Base-by-base conservation (phyloP, 2,329 filamentous ascomycete species). In the Juglanconis oblonga region DNA sequence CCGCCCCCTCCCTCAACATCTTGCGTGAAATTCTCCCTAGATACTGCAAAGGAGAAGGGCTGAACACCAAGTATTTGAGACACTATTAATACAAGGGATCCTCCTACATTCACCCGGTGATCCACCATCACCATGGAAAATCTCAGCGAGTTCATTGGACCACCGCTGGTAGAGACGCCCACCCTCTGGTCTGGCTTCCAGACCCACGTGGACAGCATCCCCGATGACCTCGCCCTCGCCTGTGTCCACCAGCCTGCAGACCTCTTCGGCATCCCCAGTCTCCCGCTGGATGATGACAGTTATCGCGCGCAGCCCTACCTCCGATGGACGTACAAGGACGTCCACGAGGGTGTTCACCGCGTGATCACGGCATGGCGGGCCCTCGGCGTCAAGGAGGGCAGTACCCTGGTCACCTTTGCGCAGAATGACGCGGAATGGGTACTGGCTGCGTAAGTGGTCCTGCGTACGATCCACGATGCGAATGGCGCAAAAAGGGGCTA, bases 361-460 rank as follows among this genome's bases (percentile, higher is more conserved):
- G 38, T 59, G 10, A 51, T 44, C 35, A 50, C 33, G 35, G 42
- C 57, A 32, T 31, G 36, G 57, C 36, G 36, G 24, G 50, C 50
- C 29, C 29, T 59, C 2, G 51, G 36, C 3, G 29, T 59, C 10
- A 50, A 36, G 29, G 35, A 14, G 31, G 24, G 36, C 31, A 36
- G 50, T 8, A 44, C 51, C 14, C 14, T 59, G 32, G 57, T 59
- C n/a, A 59, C 44, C 11, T 59, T 59, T 13, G 45, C 36, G 14
- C 44, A 50, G 29, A 59, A 59, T 35, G 40, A 50, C 51, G 51
- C 51, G 50, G 57, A 59, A 7, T 59, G 11, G 5, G 57, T 59
- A 10, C 51, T 59, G 29, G 14, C n/a, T 3, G 1, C 4, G 24
- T 59, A 50, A 38, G 35, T 38, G 7, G 35, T 38, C 11, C 11